Evolutionary conservation across 352 stramenopile genomes (phyloP).

Genomic region (Globisporangium spinosum): DNA sequence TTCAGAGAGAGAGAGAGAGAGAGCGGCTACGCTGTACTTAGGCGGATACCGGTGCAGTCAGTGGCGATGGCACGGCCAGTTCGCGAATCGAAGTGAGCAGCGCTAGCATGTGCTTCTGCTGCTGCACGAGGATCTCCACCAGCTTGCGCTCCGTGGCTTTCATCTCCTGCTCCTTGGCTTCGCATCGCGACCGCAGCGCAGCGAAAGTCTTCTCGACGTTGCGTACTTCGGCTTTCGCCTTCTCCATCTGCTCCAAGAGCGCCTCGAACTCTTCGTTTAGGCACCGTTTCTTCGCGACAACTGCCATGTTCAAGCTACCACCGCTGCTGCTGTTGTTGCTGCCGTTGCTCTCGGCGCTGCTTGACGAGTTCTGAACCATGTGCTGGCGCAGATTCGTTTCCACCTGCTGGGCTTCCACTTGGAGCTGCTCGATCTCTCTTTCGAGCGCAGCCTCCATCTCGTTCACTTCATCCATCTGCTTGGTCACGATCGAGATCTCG

Average conservation of each 20-base stretch:
- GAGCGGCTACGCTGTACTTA: not conserved
- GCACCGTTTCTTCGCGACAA: slow-evolving; percentile 70
- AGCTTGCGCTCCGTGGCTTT: slow-evolving; percentile 73
- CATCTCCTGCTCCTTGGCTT: slow-evolving; percentile 80
- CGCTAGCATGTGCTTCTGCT: slow-evolving; percentile 76
- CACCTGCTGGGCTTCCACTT: slow-evolving; percentile 52
- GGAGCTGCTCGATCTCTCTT: slow-evolving; percentile 51
- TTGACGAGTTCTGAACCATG: slow-evolving; percentile 39
- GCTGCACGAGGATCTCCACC: slow-evolving; percentile 79
- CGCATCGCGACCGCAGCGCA: slow-evolving; percentile 41
- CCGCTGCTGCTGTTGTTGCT: slow-evolving; percentile 5
- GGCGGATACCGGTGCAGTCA: not conserved
- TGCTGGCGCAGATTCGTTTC: slow-evolving; percentile 57
- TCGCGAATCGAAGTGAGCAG: slow-evolving; percentile 47
- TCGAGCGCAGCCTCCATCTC: slow-evolving; percentile 57
- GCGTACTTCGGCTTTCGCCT: slow-evolving; percentile 57
- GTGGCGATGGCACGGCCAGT: slow-evolving; percentile 16
- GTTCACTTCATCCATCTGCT: slow-evolving; percentile 74
- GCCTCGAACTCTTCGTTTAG: slow-evolving; percentile 81
- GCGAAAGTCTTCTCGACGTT: slow-evolving; percentile 60
- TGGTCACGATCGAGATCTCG: slow-evolving; percentile 64
- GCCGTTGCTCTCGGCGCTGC: slow-evolving; percentile 4
- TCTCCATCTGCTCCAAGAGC: slow-evolving; percentile 68
- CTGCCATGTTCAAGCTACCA: slow-evolving; percentile 51
- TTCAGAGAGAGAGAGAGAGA: not conserved